These are phyloP conservation scores for Spathaspora sp. DNA, from an alignment of 1,139 yeast genomes.

Conservation along the genomic window DNA sequence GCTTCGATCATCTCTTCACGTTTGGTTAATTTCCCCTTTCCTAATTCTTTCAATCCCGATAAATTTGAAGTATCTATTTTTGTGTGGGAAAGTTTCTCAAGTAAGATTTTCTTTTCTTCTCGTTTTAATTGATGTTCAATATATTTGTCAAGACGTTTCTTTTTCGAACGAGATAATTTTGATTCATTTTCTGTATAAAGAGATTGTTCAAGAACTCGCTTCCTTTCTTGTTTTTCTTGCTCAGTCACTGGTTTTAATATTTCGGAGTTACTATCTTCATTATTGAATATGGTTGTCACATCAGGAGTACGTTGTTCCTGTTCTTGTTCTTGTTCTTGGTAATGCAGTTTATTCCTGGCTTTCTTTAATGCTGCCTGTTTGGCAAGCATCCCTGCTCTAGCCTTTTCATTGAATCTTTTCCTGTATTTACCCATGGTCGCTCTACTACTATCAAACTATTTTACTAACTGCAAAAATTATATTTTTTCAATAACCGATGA, in stretches of 20 bases:
- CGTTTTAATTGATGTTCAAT: constrained; percentile 86
- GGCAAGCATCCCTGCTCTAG: constrained; percentile 80
- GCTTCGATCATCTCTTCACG: constrained; percentile 76
- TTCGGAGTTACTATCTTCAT: constrained; percentile 59
- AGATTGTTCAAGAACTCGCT: constrained; percentile 61
- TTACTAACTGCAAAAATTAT: not conserved
- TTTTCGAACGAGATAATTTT: constrained; percentile 70
- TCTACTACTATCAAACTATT: not conserved
- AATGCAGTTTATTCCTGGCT: constrained; percentile 68
- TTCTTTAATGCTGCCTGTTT: constrained; percentile 70
- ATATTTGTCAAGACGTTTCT: constrained; percentile 74
- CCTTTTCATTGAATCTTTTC: constrained; percentile 80
- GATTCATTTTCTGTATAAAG: constrained; percentile 58
- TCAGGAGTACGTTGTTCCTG: constrained; percentile 17
- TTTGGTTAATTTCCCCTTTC: constrained; percentile 73
- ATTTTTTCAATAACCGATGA: not conserved
- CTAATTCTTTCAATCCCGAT: constrained; percentile 73
- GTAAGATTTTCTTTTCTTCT: constrained; percentile 79
- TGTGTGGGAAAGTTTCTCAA: constrained; percentile 70
- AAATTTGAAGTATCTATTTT: constrained; percentile 69
- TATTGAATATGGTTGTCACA: constrained; percentile 5
- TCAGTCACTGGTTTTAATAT: constrained; percentile 50
- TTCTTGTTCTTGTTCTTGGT: constrained; percentile 38
- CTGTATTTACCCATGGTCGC: constrained; percentile 76
- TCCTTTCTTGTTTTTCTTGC: constrained; percentile 62